Evolutionary conservation across 768 basidiomycete species (phyloP).

Genomic region (Dendrothele bispora): DNA sequence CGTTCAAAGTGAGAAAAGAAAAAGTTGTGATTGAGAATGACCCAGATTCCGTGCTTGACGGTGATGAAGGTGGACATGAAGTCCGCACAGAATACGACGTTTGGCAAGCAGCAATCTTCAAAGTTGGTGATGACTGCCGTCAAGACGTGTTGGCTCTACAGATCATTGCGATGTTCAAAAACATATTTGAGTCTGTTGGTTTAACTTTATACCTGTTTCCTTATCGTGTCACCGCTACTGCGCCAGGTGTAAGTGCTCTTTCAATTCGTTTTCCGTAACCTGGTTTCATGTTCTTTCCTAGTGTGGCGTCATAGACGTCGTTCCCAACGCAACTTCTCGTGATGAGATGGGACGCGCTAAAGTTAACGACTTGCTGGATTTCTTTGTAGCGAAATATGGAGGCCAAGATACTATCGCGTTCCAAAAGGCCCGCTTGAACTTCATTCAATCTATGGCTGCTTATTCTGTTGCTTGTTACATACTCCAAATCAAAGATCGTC

Average conservation of each 20-base stretch:
- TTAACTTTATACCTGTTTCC: constrained; percentile 91
- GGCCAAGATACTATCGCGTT: constrained; percentile 86
- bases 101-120: constrained; percentile 99
- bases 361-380: constrained; percentile 92
- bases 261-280: background rate
- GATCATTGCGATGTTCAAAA: constrained; percentile 99
- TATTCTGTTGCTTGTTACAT: constrained; percentile 99
- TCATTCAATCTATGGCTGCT: constrained; percentile 98
- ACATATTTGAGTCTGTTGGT: constrained; percentile 88
- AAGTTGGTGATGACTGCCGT: constrained; percentile 98
- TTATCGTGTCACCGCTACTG: constrained; percentile 96
- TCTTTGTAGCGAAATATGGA: constrained; percentile 93
- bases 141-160: constrained; percentile 98
- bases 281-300: constrained; percentile 31
- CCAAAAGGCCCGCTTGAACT: constrained; percentile 91
- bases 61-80: constrained; percentile 55
- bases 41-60: constrained; percentile 72
- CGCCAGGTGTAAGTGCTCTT: constrained; percentile 76
- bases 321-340: constrained; percentile 95
- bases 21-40: constrained; percentile 63
- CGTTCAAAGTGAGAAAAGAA: constrained; percentile 96
- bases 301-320: constrained; percentile 99
- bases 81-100: constrained; percentile 74
- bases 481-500: constrained; percentile 96
- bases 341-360: constrained; percentile 99